phyloP scores from a whole-genome alignment of 2,329 filamentous ascomycete species.

The Talaromyces sp. region DNA sequence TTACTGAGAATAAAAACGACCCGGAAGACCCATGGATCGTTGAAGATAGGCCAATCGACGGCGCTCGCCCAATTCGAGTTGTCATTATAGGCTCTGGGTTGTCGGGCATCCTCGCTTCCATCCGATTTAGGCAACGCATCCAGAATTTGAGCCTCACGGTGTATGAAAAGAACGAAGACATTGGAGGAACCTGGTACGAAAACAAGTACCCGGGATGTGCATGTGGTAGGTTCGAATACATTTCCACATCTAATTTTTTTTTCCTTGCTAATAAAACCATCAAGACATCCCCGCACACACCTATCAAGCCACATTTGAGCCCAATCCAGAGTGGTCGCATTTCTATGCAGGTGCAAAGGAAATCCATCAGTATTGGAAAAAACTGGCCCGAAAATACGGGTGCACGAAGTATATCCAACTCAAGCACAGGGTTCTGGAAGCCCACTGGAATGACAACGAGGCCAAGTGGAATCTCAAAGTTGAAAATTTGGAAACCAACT shows the following conservation, averaged over 20 bases:
- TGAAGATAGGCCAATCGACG: slow-evolving; percentile 17
- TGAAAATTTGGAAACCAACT: slow-evolving; percentile 7
- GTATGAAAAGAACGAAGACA: slow-evolving; percentile 15
- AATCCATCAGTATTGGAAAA: slow-evolving; percentile 25
- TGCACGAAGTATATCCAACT: slow-evolving; percentile 24
- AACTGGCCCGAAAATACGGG: slow-evolving; percentile 20
- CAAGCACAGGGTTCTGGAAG: slow-evolving; percentile 20
- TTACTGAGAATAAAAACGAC: background rate
- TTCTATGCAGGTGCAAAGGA: slow-evolving; percentile 23
- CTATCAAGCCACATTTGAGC: slow-evolving; percentile 12
- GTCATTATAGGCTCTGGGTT: slow-evolving; percentile 18
- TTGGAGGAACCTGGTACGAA: slow-evolving; percentile 15
- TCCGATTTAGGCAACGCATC: slow-evolving; percentile 16
- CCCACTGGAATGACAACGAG: slow-evolving; percentile 25
- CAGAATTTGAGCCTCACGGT: slow-evolving; percentile 10
- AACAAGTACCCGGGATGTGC: slow-evolving; percentile 15
- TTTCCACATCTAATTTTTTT: background rate
- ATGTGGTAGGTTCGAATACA: slow-evolving; percentile 9
- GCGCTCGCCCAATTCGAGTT: slow-evolving; percentile 16
- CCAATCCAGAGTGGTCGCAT: slow-evolving; percentile 15
- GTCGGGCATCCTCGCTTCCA: slow-evolving; percentile 18
- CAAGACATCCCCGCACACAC: slow-evolving; percentile 11
- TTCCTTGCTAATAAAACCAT: background rate
- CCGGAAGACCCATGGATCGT: slow-evolving; percentile 5
- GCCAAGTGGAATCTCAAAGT: slow-evolving; percentile 25